phyloP scores from a whole-genome alignment of 768 basidiomycete genomes.

The Hydnomerulius pinastri region DNA sequence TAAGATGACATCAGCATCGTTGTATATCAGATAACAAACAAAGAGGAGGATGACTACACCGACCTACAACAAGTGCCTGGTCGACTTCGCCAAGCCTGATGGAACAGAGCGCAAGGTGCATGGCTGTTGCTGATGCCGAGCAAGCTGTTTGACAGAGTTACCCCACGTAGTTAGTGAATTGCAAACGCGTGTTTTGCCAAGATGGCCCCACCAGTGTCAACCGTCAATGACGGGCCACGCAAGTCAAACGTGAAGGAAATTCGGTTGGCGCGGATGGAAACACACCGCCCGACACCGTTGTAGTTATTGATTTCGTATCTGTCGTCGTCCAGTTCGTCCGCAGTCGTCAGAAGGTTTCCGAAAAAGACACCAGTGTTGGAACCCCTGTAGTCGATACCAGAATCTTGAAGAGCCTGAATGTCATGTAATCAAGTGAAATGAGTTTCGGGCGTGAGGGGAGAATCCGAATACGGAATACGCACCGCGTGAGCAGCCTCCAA shows the following conservation, averaged over 20 bases:
- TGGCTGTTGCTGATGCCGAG: conserved; percentile 46
- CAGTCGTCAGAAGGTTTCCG: conserved; percentile 32
- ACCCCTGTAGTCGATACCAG: conserved; percentile 47
- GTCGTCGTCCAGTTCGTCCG: conserved; percentile 30
- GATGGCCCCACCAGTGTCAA: conserved; percentile 33
- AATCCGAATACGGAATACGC: background rate
- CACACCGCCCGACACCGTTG: conserved; percentile 31
- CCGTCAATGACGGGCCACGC: conserved; percentile 49
- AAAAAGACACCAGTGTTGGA: conserved; percentile 45
- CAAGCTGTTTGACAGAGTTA: conserved; percentile 29
- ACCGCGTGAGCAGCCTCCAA: conserved; percentile 34
- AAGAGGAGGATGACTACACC: background rate
- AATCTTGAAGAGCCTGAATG: conserved; percentile 41
- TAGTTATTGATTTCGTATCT: conserved; percentile 28
- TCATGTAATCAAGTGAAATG: background rate
- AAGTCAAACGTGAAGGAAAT: conserved; percentile 39
- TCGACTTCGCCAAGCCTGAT: conserved; percentile 47
- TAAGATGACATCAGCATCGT: background rate
- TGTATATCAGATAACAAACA: too few relatives aligned
- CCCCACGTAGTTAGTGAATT: background rate
- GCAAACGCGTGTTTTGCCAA: background rate
- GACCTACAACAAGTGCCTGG: conserved; percentile 43
- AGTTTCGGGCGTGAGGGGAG: background rate
- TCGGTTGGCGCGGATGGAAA: conserved; percentile 33
- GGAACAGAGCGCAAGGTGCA: conserved; percentile 50